phyloP scores from a whole-genome alignment of 306 rosid species.

The Medicago arabica region DNA sequence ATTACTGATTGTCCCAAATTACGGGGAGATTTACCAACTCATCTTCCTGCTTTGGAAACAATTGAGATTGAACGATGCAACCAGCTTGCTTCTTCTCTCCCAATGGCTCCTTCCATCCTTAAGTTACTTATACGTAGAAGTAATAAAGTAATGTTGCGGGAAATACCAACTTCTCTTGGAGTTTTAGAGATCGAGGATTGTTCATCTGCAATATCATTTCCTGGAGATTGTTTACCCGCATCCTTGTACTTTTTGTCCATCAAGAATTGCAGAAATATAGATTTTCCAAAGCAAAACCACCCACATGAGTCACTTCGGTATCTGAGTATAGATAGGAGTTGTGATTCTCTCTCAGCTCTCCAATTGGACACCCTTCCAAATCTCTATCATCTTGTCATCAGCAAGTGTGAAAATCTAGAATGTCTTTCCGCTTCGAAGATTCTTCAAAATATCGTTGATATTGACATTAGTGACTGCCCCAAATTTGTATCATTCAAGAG shows the following conservation, averaged over 20 bases:
- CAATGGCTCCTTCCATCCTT: not conserved
- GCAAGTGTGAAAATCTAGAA: not conserved
- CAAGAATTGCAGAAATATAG: not conserved
- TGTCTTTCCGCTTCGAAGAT: not conserved
- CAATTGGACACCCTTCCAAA: conserved; percentile 5
- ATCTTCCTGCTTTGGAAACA: not conserved
- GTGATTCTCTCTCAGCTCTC: conserved; percentile 6
- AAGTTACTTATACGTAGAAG: accelerated
- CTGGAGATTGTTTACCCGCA: not conserved
- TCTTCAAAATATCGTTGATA: not conserved
- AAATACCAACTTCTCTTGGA: not conserved
- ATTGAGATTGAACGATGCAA: not conserved
- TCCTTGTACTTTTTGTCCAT: not conserved
- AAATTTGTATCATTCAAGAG: not conserved
- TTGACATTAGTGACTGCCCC: accelerated
- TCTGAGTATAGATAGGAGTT: not conserved
- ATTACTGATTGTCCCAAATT: not conserved
- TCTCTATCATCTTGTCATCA: accelerated
- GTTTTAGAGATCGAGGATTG: not conserved
- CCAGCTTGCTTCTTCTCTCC: conserved; percentile 3
- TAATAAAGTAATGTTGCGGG: not conserved
- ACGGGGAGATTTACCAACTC: not conserved
- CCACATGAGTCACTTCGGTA: not conserved
- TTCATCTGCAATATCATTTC: not conserved
- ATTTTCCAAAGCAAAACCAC: not conserved